phyloP scores from a whole-genome alignment of 495 filamentous ascomycete species.

The Neurospora hispaniola region DNA sequence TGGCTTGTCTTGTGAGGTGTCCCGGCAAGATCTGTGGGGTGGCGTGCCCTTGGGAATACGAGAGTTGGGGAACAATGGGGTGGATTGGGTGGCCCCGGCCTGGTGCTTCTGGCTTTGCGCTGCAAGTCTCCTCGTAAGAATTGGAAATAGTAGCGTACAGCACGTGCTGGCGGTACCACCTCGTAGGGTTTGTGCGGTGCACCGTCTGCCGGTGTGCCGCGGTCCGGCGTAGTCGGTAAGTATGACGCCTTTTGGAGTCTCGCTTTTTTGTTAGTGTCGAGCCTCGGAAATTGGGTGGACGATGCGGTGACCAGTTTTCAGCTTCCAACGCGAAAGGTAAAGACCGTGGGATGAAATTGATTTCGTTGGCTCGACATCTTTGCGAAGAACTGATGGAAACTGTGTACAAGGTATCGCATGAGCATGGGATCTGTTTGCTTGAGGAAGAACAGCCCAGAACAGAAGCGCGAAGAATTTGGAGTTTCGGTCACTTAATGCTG shows the following conservation, averaged over 20 bases:
- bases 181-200: background rate
- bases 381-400: background rate
- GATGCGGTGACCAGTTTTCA: background rate
- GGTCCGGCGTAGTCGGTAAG: background rate
- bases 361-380: background rate
- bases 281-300: background rate
- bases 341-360: background rate
- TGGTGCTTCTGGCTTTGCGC: background rate
- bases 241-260: background rate
- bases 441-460: background rate
- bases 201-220: background rate
- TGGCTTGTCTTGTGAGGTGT: background rate
- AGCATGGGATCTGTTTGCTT: background rate
- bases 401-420: background rate
- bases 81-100: background rate
- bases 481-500: background rate
- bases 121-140: background rate
- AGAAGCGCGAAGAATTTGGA: background rate
- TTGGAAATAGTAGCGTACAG: background rate
- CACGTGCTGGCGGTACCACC: background rate
- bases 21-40: background rate
- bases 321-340: background rate
- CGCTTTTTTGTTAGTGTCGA: background rate
- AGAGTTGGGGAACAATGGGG: background rate
- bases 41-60: background rate